Percentiles rank a stretch among this genome's conserved stretches.
These are phyloP conservation scores for Hymenoscyphus fraxineus DNA, from an alignment of 2,329 filamentous ascomycete species.

Conservation along the genomic window DNA sequence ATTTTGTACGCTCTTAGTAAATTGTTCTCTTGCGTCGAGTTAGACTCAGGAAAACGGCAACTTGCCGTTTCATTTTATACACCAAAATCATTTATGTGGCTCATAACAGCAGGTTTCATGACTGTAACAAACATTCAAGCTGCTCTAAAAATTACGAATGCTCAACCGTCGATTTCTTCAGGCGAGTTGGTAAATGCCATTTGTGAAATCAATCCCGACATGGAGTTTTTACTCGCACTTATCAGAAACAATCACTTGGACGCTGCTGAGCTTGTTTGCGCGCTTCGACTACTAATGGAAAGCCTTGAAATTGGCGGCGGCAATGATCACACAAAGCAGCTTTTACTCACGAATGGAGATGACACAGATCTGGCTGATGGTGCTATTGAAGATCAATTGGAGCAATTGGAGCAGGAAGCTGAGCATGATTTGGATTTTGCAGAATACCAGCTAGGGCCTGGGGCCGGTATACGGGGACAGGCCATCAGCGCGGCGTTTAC, in stretches of 20 bases:
- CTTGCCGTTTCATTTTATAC: conserved; percentile 44
- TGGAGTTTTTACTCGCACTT: conserved; percentile 63
- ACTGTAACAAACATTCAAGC: conserved; percentile 56
- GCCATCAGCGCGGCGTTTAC: conserved; percentile 65
- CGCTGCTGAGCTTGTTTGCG: conserved; percentile 61
- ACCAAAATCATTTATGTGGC: conserved; percentile 52
- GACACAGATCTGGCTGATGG: conserved; percentile 12
- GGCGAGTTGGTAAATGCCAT: conserved; percentile 61
- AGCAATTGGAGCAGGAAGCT: conserved; percentile 54
- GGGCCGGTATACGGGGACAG: conserved; percentile 58
- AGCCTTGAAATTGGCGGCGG: conserved; percentile 56
- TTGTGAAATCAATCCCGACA: conserved; percentile 62
- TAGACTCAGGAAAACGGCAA: conserved; percentile 14
- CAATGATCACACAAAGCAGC: conserved; percentile 22
- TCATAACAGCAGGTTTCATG: conserved; percentile 57
- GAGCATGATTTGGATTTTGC: conserved; percentile 65
- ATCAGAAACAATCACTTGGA: conserved; percentile 63
- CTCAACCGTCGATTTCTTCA: conserved; percentile 43
- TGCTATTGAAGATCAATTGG: conserved; percentile 39
- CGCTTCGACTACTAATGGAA: conserved; percentile 63
- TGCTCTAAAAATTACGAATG: conserved; percentile 46
- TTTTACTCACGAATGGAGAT: conserved; percentile 29
- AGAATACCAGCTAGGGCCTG: conserved; percentile 62
- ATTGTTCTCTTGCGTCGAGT: conserved; percentile 39
- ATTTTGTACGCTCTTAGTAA: conserved; percentile 50